phyloP scores from a whole-genome alignment of 2,329 filamentous ascomycete genomes.

The Aureobasidium namibiae region DNA sequence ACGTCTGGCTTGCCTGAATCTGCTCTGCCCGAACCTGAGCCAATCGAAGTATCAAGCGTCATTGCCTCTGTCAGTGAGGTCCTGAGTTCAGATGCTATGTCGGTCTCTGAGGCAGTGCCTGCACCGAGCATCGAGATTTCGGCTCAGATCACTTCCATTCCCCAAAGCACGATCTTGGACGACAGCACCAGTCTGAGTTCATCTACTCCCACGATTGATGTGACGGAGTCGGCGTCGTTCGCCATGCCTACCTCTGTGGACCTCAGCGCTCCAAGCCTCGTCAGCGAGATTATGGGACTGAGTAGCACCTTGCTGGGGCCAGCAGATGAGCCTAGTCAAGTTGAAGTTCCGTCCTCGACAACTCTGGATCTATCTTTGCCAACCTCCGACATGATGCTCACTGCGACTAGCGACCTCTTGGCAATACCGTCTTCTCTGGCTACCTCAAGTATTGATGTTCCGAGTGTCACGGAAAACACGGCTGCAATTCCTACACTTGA shows the following conservation, averaged over 20 bases:
- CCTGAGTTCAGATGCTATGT: too few relatives aligned
- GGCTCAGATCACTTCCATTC: background rate
- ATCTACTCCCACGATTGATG: background rate
- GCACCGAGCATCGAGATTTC: too few relatives aligned
- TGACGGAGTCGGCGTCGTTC: background rate
- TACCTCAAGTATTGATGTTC: background rate
- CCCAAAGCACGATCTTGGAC: background rate
- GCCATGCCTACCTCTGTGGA: background rate
- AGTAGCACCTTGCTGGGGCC: background rate
- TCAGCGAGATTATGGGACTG: background rate
- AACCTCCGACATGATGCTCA: background rate
- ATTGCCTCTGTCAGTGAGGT: too few relatives aligned
- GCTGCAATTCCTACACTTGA: background rate
- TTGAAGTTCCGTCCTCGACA: background rate
- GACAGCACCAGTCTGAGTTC: too few relatives aligned
- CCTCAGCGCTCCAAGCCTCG: background rate
- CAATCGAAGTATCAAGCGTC: too few relatives aligned
- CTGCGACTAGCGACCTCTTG: background rate
- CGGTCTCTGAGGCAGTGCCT: too few relatives aligned
- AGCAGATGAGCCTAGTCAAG: background rate
- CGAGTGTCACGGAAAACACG: background rate
- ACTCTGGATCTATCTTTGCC: background rate
- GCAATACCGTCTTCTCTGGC: background rate
- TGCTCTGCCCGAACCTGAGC: too few relatives aligned
- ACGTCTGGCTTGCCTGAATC: too few relatives aligned